Conservation (phyloP, 2,329 filamentous ascomycete genomes). For the Knufia fluminis region DNA sequence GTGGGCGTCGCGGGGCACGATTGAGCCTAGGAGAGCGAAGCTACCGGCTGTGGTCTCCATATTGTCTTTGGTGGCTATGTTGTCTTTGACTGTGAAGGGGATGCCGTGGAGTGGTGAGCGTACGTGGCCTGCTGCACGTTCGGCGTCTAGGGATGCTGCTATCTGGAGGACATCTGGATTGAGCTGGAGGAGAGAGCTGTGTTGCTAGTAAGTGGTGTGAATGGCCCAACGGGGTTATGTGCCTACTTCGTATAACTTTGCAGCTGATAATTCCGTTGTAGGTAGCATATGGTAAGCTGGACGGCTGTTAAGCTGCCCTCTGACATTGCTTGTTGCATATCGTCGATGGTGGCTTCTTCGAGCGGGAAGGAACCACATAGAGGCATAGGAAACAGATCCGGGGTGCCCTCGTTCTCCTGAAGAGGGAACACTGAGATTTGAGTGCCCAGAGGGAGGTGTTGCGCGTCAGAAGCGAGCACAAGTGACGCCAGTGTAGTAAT, state of each 20-base stretch:
- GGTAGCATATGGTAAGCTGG: slow-evolving; percentile 54
- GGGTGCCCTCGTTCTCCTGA: slow-evolving; percentile 26
- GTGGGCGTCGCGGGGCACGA: slow-evolving; percentile 58
- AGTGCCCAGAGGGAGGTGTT: neutral
- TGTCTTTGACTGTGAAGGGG: slow-evolving; percentile 67
- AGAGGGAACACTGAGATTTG: slow-evolving; percentile 28
- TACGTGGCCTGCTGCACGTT: slow-evolving; percentile 47
- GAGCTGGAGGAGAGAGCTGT: slow-evolving; percentile 51
- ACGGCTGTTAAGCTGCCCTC: slow-evolving; percentile 48
- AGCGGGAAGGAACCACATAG: slow-evolving; percentile 51
- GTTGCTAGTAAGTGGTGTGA: slow-evolving; percentile 15
- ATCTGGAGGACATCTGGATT: slow-evolving; percentile 60
- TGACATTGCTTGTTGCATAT: slow-evolving; percentile 52
- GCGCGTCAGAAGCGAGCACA: no score
- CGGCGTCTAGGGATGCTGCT: slow-evolving; percentile 50
- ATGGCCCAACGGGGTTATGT: neutral
- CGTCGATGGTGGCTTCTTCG: slow-evolving; percentile 61
- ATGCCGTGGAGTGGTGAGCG: slow-evolving; percentile 66
- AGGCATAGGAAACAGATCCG: slow-evolving; percentile 50
- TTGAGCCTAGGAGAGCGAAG: slow-evolving; percentile 55
- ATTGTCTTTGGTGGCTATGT: slow-evolving; percentile 58
- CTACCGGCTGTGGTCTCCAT: slow-evolving; percentile 67
- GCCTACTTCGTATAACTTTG: slow-evolving; percentile 54
- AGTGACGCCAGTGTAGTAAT: no score
- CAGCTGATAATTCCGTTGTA: slow-evolving; percentile 52